Base-by-base conservation (phyloP, 257 asterid species). In the Solanum pinnatisectum region DNA sequence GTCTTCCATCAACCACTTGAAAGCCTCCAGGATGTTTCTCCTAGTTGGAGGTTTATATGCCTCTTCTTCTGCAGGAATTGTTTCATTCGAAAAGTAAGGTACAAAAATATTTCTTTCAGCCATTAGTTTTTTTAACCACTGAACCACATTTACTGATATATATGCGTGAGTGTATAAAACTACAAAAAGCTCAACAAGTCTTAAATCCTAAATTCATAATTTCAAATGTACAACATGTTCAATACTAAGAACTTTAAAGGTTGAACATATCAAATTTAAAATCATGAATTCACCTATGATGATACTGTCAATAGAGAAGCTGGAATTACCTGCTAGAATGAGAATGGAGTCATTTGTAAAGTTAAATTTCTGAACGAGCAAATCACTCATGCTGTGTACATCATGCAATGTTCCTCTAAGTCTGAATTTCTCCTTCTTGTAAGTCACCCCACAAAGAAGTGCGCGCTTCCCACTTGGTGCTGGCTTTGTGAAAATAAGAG, bases 371-470 rank as follows among this genome's bases (percentile, higher is more conserved):
- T 87, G 18, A 70, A 90, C 37, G 1, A 93, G 94, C 83, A 95
- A 63, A 1, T 78, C 72, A 56, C 7, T 81, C 90, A 93, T 92
- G 90, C 82, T 89, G 84, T 20, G 84, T 36, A 93, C 90, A 46
- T 95, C 98, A 12, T 74, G 92, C 12, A 89, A 49, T 15, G 93
- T 87, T 87, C 96, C 98, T 79, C 87, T 89, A 84, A 95, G 94
- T 92, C 91, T 90, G 77, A 74, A 84, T 89, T 92, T 92, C 85
- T 87, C 90, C 46, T 89, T 90, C 93, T 88, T 92, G 92, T 95
- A 95, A 87, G 92, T 91, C 74, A 94, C 91, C 18, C 95, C 96
- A 86, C 98, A 93, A 16, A 95, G 92, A 84, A 94, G 84, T 5
- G 96, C 96, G 0, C 95, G 94, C 85, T 90, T 91, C 88, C 93